These are phyloP conservation scores for Coemansia sp. DNA, from an alignment of 192 early-diverging fungal genomes.

Conservation along the genomic window DNA sequence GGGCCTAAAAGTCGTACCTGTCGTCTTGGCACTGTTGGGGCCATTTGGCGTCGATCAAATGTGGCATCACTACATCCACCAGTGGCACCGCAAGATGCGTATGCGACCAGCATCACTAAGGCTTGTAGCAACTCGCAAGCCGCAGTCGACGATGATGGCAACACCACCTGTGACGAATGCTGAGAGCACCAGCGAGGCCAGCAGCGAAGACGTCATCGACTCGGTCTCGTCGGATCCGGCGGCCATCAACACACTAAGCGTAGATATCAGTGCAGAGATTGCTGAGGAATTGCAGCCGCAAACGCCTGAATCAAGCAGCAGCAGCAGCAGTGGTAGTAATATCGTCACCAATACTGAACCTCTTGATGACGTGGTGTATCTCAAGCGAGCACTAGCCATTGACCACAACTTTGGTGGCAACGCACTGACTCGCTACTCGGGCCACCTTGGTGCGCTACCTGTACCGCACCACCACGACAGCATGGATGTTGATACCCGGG, in stretches of 20 bases:
- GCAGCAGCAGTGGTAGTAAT: neutral
- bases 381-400: constrained; percentile 12
- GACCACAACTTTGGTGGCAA: constrained; percentile 16
- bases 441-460: neutral
- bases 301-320: neutral
- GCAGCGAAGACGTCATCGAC: neutral
- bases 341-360: neutral
- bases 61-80: constrained; percentile 57
- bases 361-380: constrained; percentile 8
- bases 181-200: neutral
- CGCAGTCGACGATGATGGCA: neutral
- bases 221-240: neutral
- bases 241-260: neutral
- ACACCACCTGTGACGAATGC: neutral
- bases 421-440: constrained; percentile 2
- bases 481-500: neutral
- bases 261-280: neutral
- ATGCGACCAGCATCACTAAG: constrained; percentile 13
- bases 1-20: constrained; percentile 36
- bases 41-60: constrained; percentile 76
- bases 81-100: constrained; percentile 36
- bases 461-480: neutral
- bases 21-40: constrained; percentile 63
- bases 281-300: constrained; percentile 3
- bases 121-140: neutral